These are phyloP conservation scores for Magnusiomyces fungicola DNA, from an alignment of 1,139 yeast species.

Conservation along the genomic window DNA sequence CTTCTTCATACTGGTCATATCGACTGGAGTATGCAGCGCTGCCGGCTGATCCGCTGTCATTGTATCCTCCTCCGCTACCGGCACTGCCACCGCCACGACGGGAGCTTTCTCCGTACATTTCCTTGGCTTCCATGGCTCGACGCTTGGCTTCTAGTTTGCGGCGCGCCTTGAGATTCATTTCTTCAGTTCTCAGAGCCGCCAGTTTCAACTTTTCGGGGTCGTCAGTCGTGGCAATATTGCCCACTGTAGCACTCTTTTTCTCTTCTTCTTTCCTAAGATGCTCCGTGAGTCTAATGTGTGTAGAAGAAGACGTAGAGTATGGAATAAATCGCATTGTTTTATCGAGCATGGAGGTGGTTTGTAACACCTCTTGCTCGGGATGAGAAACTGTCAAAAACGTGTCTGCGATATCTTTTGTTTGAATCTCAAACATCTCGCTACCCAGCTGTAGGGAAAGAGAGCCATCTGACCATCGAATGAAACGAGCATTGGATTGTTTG, in stretches of 20 bases:
- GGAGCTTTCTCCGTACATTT: slow-evolving; percentile 40
- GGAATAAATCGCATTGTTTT: slow-evolving; percentile 74
- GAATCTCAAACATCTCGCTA: slow-evolving; percentile 75
- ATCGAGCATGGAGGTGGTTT: slow-evolving; percentile 36
- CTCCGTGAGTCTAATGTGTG: slow-evolving; percentile 72
- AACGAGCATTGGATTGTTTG: slow-evolving; percentile 84
- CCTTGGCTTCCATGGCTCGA: slow-evolving; percentile 63
- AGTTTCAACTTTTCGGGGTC: slow-evolving; percentile 86
- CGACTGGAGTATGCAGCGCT: slow-evolving; percentile 29
- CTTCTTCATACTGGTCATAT: slow-evolving; percentile 36
- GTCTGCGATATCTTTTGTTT: slow-evolving; percentile 56
- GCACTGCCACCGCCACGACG: background rate
- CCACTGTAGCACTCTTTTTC: slow-evolving; percentile 44
- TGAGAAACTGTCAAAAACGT: slow-evolving; percentile 67
- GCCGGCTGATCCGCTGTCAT: slow-evolving; percentile 20
- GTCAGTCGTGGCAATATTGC: slow-evolving; percentile 67
- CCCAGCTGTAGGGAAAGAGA: slow-evolving; percentile 80
- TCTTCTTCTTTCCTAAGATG: slow-evolving; percentile 66
- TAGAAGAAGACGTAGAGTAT: slow-evolving; percentile 72
- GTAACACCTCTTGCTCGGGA: slow-evolving; percentile 64
- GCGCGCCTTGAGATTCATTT: slow-evolving; percentile 34
- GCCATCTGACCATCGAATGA: slow-evolving; percentile 94
- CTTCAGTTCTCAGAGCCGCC: slow-evolving; percentile 72
- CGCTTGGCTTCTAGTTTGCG: slow-evolving; percentile 46
- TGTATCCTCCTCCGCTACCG: slow-evolving; percentile 18